A percentile compares a stretch with the other conserved stretches of the same genome.
Conservation (phyloP, 495 filamentous ascomycete species). For the Schizothecium vesticola region DNA sequence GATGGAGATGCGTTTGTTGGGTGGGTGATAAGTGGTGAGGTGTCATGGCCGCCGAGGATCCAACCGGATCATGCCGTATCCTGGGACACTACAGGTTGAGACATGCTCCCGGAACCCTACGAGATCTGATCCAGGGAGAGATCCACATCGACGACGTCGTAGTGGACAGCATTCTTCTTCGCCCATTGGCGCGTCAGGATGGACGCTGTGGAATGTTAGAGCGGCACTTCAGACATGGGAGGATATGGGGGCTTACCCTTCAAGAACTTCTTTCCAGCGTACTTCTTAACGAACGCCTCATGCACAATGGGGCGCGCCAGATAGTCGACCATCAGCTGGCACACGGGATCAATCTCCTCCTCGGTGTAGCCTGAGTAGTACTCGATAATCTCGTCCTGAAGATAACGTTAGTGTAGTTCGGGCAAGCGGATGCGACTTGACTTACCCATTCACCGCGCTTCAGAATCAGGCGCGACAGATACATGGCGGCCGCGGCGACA, state of each 20-base stretch:
- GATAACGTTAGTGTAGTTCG: constrained; percentile 19
- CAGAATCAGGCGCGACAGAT: constrained; percentile 81
- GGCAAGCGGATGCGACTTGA: constrained; percentile 7
- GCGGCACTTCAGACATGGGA: neutral
- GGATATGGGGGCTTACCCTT: constrained; percentile 62
- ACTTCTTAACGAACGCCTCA: constrained; percentile 99
- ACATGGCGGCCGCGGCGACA: constrained; percentile 89
- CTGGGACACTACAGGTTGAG: constrained; percentile 20
- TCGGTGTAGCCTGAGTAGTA: constrained; percentile 93
- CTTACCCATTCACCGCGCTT: constrained; percentile 86
- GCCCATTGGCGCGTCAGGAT: constrained; percentile 90
- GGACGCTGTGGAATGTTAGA: constrained; percentile 58
- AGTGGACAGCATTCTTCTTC: constrained; percentile 59
- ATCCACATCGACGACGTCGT: constrained; percentile 38
- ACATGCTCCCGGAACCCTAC: constrained; percentile 8
- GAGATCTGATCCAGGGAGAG: constrained; percentile 40
- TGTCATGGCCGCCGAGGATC: constrained; percentile 24
- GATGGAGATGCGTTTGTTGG: constrained; percentile 18
- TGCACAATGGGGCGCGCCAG: constrained; percentile 81
- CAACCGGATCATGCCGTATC: constrained; percentile 29
- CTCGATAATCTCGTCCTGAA: constrained; percentile 74
- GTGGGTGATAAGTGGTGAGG: constrained; percentile 17
- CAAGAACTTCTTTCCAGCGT: constrained; percentile 96
- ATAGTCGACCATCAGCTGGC: constrained; percentile 92
- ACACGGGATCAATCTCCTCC: constrained; percentile 86